Percentiles rank a stretch among this genome's conserved stretches.
These are phyloP conservation scores for Solanum stenotomum DNA, from an alignment of 257 asterid genomes.

Conservation along the genomic window DNA sequence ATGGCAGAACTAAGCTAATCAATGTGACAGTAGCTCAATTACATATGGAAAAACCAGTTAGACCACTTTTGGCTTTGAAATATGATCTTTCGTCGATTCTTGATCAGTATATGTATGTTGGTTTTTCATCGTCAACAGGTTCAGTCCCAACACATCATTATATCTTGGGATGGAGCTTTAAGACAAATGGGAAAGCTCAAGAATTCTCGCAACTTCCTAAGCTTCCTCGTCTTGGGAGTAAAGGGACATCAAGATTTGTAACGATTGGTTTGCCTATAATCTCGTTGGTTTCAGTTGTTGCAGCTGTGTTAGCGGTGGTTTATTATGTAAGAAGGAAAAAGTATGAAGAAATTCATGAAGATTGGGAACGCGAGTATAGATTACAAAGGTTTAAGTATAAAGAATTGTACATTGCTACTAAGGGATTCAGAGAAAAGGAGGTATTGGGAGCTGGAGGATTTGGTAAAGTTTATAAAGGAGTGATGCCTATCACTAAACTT, in stretches of 20 bases:
- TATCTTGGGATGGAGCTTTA: constrained; percentile 63
- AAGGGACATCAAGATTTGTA: constrained; percentile 10
- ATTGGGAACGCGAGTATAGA: too few relatives aligned
- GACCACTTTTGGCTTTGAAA: constrained; percentile 22
- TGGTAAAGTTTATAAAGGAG: too few relatives aligned
- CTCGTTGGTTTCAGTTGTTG: background rate
- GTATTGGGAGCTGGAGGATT: too few relatives aligned
- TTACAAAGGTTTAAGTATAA: too few relatives aligned
- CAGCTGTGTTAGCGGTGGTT: too few relatives aligned
- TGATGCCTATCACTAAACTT: too few relatives aligned
- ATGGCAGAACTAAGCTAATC: constrained; percentile 5
- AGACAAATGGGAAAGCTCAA: constrained; percentile 22
- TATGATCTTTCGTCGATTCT: constrained; percentile 33
- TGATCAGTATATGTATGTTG: constrained; percentile 38
- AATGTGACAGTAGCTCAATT: constrained; percentile 37
- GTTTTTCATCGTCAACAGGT: constrained; percentile 47
- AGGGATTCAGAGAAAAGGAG: too few relatives aligned
- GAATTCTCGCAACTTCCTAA: constrained; percentile 35
- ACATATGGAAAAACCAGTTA: constrained; percentile 22
- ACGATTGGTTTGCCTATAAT: constrained; percentile 32
- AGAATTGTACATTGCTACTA: too few relatives aligned
- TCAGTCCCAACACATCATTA: constrained; percentile 38
- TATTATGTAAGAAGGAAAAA: too few relatives aligned
- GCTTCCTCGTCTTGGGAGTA: constrained; percentile 35
- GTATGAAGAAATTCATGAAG: too few relatives aligned